Evolutionary conservation across 257 asterid genomes (phyloP), one percentile per base, ranked within the genome.

Genomic region (Solanum pennellii): DNA sequence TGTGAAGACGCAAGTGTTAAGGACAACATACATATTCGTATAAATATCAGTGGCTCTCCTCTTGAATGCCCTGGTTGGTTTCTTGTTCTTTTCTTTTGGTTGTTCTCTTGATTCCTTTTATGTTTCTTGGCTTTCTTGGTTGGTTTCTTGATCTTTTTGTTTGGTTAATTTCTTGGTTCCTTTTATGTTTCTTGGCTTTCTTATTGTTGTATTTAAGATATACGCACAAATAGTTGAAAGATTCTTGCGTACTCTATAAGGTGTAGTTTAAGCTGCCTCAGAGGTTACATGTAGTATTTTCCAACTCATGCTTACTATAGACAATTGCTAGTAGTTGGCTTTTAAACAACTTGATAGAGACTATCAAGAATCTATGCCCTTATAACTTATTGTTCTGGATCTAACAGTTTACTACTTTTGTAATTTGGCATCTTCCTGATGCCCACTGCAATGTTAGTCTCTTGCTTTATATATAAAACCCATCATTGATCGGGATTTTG

Each of bases 31-130:
- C 99, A 95, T 90, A 95, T 96, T 33, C 96, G 99, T 87, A 90
- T 97, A 77, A 92, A 94, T 90, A 88, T 92, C 87, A 90, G 93
- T 33, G 99, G 99, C 86, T 97, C 99, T 91, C 99, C 99, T 90
- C 98, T 97, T 7, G 97, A 97, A 92, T 95, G 92, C 93, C 94
- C 97, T 47, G 99, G 99, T 97, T 86, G 9, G 96, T 83, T 85
- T 33, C 18, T 86, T 47, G 49, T 25, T 79, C 39, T 52, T 52
- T 52, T 52, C 18, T 52, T 47, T 47, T 15, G 21, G 60, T 49
- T 15, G 60, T 9, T 49, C 18, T 15, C 60, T 49, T 52, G 62
- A 52, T 52, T 52, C 60, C 31, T 21, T 44, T 44, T 45, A 25
- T 79, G 8, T 77, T 27, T 25, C 14, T 45, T 80, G 59, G 62